These are phyloP conservation scores for Isabelozyma heimii DNA, from an alignment of 805 yeast genomes.

Conservation along the genomic window DNA sequence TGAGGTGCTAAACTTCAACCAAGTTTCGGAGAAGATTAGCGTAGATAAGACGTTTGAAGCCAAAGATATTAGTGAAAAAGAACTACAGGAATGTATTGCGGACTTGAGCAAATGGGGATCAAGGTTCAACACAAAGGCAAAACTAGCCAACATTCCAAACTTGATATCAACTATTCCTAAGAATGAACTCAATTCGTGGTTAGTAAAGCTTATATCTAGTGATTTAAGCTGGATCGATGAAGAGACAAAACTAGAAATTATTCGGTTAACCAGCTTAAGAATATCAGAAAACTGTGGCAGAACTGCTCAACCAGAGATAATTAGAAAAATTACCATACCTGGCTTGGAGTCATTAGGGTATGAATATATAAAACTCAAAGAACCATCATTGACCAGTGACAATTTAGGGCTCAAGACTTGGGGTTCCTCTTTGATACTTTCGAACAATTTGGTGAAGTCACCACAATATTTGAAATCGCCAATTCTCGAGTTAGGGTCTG, in stretches of 20 bases:
- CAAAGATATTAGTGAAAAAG: conserved; percentile 2
- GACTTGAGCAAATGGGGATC: conserved; percentile 15
- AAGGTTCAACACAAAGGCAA: conserved; percentile 24
- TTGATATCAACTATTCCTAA: conserved; percentile 25
- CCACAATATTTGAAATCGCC: conserved; percentile 17
- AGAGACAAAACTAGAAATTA: conserved; percentile 37
- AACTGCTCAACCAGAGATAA: conserved; percentile 72
- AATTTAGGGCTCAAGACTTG: conserved; percentile 90
- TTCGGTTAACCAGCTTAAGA: conserved; percentile 58
- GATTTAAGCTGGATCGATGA: conserved; percentile 47
- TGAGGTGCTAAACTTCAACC: conserved; percentile 50
- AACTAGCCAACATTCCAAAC: neutral
- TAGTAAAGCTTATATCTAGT: conserved; percentile 49
- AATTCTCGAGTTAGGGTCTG: conserved; percentile 84
- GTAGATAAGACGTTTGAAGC: conserved; percentile 4
- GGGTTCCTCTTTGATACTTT: conserved; percentile 83
- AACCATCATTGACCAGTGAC: conserved; percentile 86
- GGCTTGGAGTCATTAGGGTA: conserved; percentile 23
- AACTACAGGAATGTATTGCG: conserved; percentile 29
- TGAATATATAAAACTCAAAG: conserved; percentile 46
- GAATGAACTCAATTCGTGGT: conserved; percentile 42
- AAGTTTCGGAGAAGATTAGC: neutral
- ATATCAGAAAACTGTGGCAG: conserved; percentile 83
- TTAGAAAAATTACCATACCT: conserved; percentile 54
- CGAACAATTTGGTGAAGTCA: conserved; percentile 46